phyloP scores from a whole-genome alignment of 768 basidiomycete species.

The Leucosporidium scottii region DNA sequence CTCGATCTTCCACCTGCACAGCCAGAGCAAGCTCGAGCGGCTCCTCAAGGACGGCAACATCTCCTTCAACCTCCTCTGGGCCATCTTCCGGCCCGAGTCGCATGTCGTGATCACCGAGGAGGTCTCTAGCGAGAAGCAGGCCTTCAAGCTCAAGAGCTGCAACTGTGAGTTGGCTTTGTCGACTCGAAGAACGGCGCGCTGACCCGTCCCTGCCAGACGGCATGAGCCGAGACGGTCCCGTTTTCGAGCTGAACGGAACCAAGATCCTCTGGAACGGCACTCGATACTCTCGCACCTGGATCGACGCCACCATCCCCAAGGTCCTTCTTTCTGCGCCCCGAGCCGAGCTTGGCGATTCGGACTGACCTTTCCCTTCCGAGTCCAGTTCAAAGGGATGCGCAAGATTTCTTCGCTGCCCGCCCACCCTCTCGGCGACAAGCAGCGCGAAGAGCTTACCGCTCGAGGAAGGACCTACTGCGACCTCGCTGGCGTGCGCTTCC shows the following conservation, averaged over 20 bases:
- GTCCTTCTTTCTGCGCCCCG: not conserved
- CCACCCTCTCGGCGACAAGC: conserved; percentile 51
- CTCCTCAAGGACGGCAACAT: conserved; percentile 54
- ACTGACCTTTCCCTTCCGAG: conserved; percentile 16
- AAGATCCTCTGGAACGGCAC: conserved; percentile 9
- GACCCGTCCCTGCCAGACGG: not conserved
- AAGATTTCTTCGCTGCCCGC: conserved; percentile 51
- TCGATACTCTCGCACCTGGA: not conserved
- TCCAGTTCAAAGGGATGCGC: conserved; percentile 49
- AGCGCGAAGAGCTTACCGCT: conserved; percentile 46
- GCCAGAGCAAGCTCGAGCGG: conserved; percentile 48
- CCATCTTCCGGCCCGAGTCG: conserved; percentile 54
- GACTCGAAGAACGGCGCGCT: not conserved
- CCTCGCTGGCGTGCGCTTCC: conserved; percentile 51
- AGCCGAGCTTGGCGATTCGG: not conserved
- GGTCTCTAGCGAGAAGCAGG: conserved; percentile 44
- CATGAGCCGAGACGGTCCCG: not conserved
- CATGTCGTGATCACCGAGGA: conserved; percentile 52
- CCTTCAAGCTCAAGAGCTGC: not conserved
- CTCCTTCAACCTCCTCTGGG: conserved; percentile 53
- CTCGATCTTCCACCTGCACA: conserved; percentile 34
- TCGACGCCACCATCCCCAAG: not conserved
- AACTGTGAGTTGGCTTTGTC: not conserved
- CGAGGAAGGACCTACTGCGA: conserved; percentile 57
- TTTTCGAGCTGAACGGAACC: not conserved